A percentile compares a stretch with the other conserved stretches of the same genome.
Conservation (phyloP, 2,329 filamentous ascomycete genomes). For the Furcasterigmium furcatum region DNA sequence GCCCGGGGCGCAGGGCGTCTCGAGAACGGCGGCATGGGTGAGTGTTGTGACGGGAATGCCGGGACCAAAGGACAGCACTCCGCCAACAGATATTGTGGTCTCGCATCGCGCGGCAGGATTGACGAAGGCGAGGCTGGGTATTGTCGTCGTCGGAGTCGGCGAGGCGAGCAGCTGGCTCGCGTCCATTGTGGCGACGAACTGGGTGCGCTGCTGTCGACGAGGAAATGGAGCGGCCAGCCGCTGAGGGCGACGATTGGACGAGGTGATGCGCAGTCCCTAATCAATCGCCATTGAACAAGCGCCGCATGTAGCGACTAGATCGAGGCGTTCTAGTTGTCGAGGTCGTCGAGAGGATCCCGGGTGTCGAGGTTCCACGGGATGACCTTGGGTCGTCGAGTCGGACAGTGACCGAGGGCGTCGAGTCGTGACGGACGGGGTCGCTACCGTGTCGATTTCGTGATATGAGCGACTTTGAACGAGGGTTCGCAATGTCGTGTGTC, state of each 20-base stretch:
- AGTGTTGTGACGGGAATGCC: conserved; percentile 54
- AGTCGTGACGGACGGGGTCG: too few relatives aligned
- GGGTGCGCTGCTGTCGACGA: conserved; percentile 9
- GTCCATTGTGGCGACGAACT: conserved; percentile 24
- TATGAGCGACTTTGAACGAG: too few relatives aligned
- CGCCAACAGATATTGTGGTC: conserved; percentile 37
- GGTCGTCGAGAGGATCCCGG: conserved; percentile 3
- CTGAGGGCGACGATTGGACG: conserved; percentile 13
- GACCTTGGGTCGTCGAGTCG: background rate
- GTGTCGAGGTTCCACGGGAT: background rate
- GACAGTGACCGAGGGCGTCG: too few relatives aligned
- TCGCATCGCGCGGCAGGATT: conserved; percentile 28
- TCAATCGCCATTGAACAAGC: conserved; percentile 27
- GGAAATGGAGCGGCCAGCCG: conserved; percentile 20
- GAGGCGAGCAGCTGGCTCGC: conserved; percentile 15
- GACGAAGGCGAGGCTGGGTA: conserved; percentile 17
- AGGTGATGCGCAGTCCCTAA: conserved; percentile 15
- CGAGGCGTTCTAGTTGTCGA: background rate
- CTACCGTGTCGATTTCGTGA: too few relatives aligned
- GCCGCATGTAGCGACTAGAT: conserved; percentile 3
- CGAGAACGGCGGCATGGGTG: conserved; percentile 56
- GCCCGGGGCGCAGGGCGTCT: conserved; percentile 42
- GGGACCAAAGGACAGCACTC: conserved; percentile 45
- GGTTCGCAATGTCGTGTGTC: too few relatives aligned
- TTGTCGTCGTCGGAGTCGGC: conserved; percentile 16